Conservation (phyloP, 345 rosid species). For the Aquilaria malaccensis region DNA sequence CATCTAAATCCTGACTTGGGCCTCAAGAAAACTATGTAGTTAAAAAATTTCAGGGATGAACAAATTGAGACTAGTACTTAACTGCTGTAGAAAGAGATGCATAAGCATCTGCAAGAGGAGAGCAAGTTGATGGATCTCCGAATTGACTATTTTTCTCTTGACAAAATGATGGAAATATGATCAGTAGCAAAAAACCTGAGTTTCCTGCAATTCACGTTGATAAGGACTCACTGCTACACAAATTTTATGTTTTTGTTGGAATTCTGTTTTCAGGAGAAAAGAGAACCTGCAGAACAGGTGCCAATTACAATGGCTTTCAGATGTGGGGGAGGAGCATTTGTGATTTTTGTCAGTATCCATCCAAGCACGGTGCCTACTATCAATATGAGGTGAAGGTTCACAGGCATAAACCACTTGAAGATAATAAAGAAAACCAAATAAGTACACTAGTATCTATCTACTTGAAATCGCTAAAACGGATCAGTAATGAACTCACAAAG, state of each 20-base stretch:
- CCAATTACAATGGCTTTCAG: constrained; percentile 43
- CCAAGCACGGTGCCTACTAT: constrained; percentile 38
- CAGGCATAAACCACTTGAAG: constrained; percentile 52
- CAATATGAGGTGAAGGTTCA: constrained; percentile 32
- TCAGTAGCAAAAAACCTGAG: constrained; percentile 39
- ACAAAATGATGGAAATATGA: constrained; percentile 48
- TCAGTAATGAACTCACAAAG: constrained; percentile 26
- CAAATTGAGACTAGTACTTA: background rate
- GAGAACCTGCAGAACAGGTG: constrained; percentile 42
- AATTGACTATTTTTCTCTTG: constrained; percentile 39
- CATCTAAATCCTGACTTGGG: background rate
- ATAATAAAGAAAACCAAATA: background rate
- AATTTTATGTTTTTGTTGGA: background rate
- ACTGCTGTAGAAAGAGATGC: constrained; percentile 51
- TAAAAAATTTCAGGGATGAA: background rate
- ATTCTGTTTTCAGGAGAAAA: background rate
- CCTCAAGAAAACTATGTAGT: background rate
- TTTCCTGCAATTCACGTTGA: constrained; percentile 21
- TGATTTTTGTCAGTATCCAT: constrained; percentile 32
- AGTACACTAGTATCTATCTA: too few relatives aligned
- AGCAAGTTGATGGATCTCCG: constrained; percentile 36
- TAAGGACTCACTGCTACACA: background rate
- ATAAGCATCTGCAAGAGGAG: constrained; percentile 32
- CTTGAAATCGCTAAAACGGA: background rate
- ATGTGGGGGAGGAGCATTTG: constrained; percentile 40